A percentile compares a stretch with the other conserved stretches of the same genome.
Conservation (phyloP, 176 grass and related monocot genomes). For the Calamus simplicifolius region DNA sequence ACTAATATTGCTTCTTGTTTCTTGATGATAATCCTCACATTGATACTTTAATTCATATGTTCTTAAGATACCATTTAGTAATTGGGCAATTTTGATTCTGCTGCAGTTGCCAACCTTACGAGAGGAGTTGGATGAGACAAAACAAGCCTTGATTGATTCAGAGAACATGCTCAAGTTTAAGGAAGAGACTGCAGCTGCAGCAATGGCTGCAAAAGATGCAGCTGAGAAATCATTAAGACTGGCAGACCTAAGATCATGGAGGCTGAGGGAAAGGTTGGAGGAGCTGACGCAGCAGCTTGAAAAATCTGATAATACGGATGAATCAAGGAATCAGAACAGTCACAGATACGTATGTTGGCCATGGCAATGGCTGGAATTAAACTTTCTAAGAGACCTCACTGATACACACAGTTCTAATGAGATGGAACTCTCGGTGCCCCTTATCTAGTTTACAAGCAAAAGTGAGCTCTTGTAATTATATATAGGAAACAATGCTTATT, state of each 20-base stretch:
- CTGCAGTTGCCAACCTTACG: conserved; percentile 55
- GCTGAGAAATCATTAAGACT: conserved; percentile 87
- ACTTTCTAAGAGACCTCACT: conserved; percentile 43
- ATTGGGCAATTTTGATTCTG: too few relatives aligned
- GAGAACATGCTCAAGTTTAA: conserved; percentile 97
- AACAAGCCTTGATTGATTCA: conserved; percentile 49
- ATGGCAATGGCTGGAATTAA: conserved; percentile 90
- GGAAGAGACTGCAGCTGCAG: conserved; percentile 70
- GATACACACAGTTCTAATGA: conserved; percentile 56
- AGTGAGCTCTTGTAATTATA: too few relatives aligned
- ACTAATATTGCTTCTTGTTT: too few relatives aligned
- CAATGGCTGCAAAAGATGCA: conserved; percentile 71
- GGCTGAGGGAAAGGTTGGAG: conserved; percentile 70
- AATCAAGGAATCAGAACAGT: conserved; percentile 22
- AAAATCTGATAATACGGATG: conserved; percentile 40
- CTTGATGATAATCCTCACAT: too few relatives aligned
- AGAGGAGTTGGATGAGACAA: conserved; percentile 78
- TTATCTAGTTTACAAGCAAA: conserved; percentile 31
- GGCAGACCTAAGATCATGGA: conserved; percentile 50
- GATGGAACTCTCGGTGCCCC: conserved; percentile 88
- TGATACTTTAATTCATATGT: too few relatives aligned
- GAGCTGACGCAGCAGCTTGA: conserved; percentile 74
- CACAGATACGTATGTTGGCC: conserved; percentile 90
- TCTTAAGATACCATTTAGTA: too few relatives aligned
- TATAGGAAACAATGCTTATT: too few relatives aligned